Conservation (phyloP, 306 rosid genomes). For the Calophaca sinica region DNA sequence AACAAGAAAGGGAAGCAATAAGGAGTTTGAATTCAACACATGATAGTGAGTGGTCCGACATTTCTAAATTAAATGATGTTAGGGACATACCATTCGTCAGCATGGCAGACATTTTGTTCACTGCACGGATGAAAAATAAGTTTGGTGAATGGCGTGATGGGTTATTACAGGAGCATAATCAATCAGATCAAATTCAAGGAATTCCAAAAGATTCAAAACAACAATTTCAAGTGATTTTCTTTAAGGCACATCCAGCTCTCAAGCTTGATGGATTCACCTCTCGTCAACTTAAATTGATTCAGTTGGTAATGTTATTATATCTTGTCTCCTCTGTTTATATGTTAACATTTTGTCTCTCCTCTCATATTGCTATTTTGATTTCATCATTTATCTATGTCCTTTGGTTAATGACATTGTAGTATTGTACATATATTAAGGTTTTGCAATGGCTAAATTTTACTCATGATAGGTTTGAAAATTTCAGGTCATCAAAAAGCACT, state of each 20-base stretch:
- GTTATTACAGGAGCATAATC: constrained; percentile 57
- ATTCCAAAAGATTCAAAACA: constrained; percentile 60
- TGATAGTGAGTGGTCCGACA: constrained; percentile 55
- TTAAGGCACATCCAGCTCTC: constrained; percentile 82
- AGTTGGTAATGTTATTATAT: constrained; percentile 63
- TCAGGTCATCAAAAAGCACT: constrained; percentile 80
- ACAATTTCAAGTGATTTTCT: constrained; percentile 73
- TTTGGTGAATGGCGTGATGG: constrained; percentile 85
- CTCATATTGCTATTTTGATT: constrained; percentile 19
- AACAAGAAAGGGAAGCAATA: constrained; percentile 78
- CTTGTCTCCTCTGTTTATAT: constrained; percentile 37
- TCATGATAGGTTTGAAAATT: constrained; percentile 47
- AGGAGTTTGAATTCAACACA: constrained; percentile 51
- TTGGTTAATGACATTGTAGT: constrained; percentile 14
- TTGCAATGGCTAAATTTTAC: constrained; percentile 38
- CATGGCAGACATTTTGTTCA: constrained; percentile 71
- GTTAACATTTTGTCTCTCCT: constrained; percentile 32
- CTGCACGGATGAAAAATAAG: constrained; percentile 76
- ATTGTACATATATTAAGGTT: constrained; percentile 5
- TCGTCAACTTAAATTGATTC: constrained; percentile 82
- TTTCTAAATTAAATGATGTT: constrained; percentile 51
- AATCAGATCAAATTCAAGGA: constrained; percentile 57
- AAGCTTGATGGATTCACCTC: constrained; percentile 80
- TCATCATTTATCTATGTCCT: constrained; percentile 32
- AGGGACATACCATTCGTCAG: constrained; percentile 51